Conservation (phyloP, 2,329 filamentous ascomycete species). For the Curvularia sp. region DNA sequence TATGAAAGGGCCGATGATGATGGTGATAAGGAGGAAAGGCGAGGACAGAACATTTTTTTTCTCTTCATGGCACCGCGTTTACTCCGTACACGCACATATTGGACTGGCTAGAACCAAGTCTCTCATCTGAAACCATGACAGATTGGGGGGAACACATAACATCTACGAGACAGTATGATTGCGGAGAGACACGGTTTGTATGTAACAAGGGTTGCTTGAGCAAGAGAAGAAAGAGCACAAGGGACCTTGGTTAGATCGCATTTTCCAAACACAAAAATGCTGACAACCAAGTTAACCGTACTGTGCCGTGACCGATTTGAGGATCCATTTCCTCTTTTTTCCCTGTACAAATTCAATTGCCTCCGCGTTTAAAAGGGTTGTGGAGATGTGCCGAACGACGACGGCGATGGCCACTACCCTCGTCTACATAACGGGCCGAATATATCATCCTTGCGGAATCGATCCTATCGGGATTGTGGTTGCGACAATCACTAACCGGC, state of each 20-base stretch:
- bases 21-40: neutral
- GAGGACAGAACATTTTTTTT: too few relatives aligned
- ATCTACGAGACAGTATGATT: neutral
- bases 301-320: neutral
- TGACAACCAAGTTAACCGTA: too few relatives aligned
- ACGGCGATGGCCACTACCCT: neutral
- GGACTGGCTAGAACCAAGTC: neutral
- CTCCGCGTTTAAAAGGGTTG: neutral
- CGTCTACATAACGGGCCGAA: constrained; percentile 8
- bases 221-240: too few relatives aligned
- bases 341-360: too few relatives aligned
- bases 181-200: neutral
- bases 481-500: constrained; percentile 4
- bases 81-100: too few relatives aligned
- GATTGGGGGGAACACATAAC: neutral
- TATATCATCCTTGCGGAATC: constrained; percentile 7
- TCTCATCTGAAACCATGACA: neutral
- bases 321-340: neutral
- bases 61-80: neutral
- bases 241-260: too few relatives aligned
- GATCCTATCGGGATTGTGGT: constrained; percentile 1
- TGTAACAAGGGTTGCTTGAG: too few relatives aligned
- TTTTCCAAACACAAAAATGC: too few relatives aligned
- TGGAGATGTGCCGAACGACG: constrained; percentile 1
- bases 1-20: constrained; percentile 5